These are phyloP conservation scores for Fragaria vesca DNA, from an alignment of 306 rosid genomes.

Conservation along the genomic window DNA sequence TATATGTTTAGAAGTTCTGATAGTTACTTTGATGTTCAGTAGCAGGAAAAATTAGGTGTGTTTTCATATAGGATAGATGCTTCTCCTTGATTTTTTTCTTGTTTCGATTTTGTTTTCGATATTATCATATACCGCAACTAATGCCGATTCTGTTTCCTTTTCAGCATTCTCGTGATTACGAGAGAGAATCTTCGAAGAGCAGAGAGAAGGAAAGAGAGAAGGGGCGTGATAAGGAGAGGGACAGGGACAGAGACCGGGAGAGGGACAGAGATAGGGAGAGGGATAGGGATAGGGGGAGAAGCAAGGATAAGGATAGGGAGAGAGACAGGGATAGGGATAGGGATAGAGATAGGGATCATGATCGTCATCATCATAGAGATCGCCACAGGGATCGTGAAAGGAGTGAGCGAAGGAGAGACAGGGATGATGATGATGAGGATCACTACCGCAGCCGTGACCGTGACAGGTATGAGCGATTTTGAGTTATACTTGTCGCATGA, in stretches of 20 bases:
- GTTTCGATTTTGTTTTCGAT: background rate
- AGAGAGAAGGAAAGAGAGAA: slow-evolving; percentile 85
- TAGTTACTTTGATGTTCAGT: background rate
- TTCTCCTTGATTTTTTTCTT: no score
- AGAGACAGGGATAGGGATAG: slow-evolving; percentile 5
- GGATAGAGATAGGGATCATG: slow-evolving; percentile 62
- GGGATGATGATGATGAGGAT: slow-evolving; percentile 77
- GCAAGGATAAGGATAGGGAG: slow-evolving; percentile 18
- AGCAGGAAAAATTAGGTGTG: background rate
- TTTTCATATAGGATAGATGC: background rate
- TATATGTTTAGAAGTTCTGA: no score
- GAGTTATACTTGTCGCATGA: background rate
- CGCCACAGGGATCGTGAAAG: slow-evolving; percentile 73
- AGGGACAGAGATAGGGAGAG: slow-evolving; percentile 48
- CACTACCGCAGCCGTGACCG: slow-evolving; percentile 54
- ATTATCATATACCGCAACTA: background rate
- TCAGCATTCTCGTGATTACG: slow-evolving; percentile 83
- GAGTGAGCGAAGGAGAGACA: slow-evolving; percentile 73
- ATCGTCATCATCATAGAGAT: slow-evolving; percentile 40
- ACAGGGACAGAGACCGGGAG: slow-evolving; percentile 41
- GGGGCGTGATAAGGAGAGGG: slow-evolving; percentile 56
- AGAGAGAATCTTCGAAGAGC: slow-evolving; percentile 82
- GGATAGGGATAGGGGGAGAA: slow-evolving; percentile 31
- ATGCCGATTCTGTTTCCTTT: slow-evolving; percentile 5
- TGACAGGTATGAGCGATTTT: slow-evolving; percentile 55